Evolutionary conservation across 73 alveolate species (phyloP), one percentile per base, ranked within the genome.

Genomic region (Stentor roeselii): DNA sequence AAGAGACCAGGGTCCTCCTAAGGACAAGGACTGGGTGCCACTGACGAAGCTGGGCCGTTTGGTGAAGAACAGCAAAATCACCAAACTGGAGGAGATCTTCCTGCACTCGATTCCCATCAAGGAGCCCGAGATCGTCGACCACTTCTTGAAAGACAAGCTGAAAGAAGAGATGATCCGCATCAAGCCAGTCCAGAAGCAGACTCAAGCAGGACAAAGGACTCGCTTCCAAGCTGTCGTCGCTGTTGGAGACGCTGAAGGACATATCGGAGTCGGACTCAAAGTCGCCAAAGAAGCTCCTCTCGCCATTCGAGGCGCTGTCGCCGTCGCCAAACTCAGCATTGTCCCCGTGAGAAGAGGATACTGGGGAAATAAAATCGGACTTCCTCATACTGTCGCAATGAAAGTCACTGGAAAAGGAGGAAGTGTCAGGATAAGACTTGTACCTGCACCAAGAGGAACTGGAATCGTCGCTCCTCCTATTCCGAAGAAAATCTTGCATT

Each of bases 371-470:
- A 95, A 96, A 94, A 95, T 98, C 97, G 99, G 99, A 59, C 59
- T 85, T 86, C 99, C 98, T 85, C 99, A 98, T 92, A 98, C 99
- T 37, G 95, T 98, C 80, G 99, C 99, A 80, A 92, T 94, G 89
- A 98, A 98, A 93, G 97, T 98, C 82, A 97, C 99, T 59, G 99
- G 99, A 78, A 97, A 97, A 96, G 96, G 99, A 91, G 99, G 99
- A 83, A 97, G 99, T 37, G 99, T 98, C 87, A 95, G 99, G 89
- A 94, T 98, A 59, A 97, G 99, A 93, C 95, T 98, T 83, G 95
- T 98, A 93, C 99, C 99, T 50, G 99, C 99, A 82, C 99, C 99
- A 3, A 97, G 98, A 89, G 99, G 99, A 83, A 95, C 99, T 80
- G 99, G 99, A 82, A 92, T 98, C 86, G 99, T 98, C 86, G 99